Evolutionary conservation across 164 flowering plant species (phyloP).

Genomic region (Tetrastigma voinierianum): DNA sequence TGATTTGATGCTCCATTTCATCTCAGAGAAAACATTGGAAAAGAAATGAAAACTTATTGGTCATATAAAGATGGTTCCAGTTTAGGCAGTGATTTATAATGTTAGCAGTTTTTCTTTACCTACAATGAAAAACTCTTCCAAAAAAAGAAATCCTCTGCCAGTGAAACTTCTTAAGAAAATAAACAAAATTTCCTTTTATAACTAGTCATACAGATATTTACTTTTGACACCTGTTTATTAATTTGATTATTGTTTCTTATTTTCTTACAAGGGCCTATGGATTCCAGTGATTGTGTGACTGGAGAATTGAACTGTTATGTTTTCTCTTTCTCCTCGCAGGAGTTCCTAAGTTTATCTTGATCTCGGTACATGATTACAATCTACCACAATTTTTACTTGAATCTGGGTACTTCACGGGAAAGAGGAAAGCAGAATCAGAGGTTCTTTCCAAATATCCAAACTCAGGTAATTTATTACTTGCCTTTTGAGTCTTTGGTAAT

Average conservation of each 20-base stretch:
- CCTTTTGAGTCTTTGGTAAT: neutral
- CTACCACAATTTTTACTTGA: constrained; percentile 78
- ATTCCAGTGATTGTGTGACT: neutral
- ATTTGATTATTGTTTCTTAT: neutral
- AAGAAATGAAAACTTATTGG: too few relatives aligned
- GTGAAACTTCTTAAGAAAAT: neutral
- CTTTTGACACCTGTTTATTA: too few relatives aligned
- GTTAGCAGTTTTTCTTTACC: too few relatives aligned
- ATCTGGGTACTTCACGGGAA: constrained; percentile 89
- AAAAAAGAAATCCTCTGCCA: neutral
- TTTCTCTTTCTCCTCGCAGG: constrained; percentile 45
- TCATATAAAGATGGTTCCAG: too few relatives aligned
- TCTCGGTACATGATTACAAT: constrained; percentile 96
- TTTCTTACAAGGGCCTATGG: neutral
- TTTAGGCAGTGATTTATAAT: too few relatives aligned
- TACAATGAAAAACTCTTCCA: neutral
- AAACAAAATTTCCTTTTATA: neutral
- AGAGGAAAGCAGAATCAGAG: constrained; percentile 93
- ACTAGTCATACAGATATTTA: neutral
- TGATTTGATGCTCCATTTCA: too few relatives aligned
- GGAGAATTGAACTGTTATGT: neutral
- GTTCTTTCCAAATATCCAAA: constrained; percentile 83
- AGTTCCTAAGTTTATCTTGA: constrained; percentile 84
- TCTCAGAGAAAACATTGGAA: too few relatives aligned
- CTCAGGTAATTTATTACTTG: constrained; percentile 53